phyloP scores from a whole-genome alignment of 306 rosid genomes.

The Gillenia trifoliata region DNA sequence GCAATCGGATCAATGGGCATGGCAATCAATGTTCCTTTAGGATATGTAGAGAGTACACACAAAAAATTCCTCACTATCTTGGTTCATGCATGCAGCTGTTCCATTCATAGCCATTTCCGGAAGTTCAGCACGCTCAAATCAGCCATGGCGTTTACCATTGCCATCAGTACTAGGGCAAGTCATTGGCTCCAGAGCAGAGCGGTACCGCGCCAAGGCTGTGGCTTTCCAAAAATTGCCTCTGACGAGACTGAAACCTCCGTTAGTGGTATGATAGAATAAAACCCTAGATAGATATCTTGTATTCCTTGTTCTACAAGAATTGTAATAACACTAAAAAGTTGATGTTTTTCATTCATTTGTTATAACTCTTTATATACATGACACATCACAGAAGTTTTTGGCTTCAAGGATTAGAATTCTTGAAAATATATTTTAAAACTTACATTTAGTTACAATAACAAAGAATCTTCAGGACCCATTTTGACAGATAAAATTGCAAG shows the following conservation, averaged over 20 bases:
- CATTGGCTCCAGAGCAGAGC: slow-evolving; percentile 85
- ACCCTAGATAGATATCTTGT: neutral
- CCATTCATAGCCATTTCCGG: slow-evolving; percentile 91
- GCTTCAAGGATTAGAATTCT: too few species aligned
- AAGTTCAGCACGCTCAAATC: slow-evolving; percentile 91
- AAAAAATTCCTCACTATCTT: slow-evolving; percentile 75
- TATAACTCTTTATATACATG: too few species aligned
- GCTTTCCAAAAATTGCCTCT: slow-evolving; percentile 38
- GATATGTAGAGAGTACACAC: slow-evolving; percentile 95
- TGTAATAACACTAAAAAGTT: too few species aligned
- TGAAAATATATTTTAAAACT: too few species aligned
- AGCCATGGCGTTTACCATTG: slow-evolving; percentile 96
- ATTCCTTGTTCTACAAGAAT: neutral
- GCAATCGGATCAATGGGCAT: slow-evolving; percentile 81
- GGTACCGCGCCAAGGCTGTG: slow-evolving; percentile 52
- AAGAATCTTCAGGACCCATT: slow-evolving; percentile 1
- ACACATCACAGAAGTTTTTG: too few species aligned
- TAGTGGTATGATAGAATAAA: too few species aligned
- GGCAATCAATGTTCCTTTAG: slow-evolving; percentile 92
- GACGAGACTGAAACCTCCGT: too few species aligned
- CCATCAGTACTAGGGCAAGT: slow-evolving; percentile 78
- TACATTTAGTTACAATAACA: too few species aligned
- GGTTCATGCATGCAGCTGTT: slow-evolving; percentile 96
- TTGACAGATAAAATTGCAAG: neutral
- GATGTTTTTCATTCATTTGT: too few species aligned